Conservation (phyloP, 805 yeast species). For the Nematodospora valgi region DNA sequence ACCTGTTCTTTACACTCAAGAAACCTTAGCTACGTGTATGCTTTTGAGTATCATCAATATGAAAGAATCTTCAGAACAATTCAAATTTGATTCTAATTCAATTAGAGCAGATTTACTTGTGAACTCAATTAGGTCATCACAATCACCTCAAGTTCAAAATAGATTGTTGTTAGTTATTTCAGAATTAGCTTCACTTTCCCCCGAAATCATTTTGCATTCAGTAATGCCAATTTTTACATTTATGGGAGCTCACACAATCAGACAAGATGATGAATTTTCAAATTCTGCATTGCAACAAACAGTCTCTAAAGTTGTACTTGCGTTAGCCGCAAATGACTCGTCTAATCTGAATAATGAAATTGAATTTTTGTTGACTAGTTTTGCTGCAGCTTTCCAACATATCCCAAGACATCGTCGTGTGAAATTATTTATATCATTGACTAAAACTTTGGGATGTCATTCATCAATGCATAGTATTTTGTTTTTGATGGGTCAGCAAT, state of each 20-base stretch:
- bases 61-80: conserved; percentile 26
- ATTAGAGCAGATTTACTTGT: conserved; percentile 89
- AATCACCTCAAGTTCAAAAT: conserved; percentile 94
- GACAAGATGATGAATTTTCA: conserved; percentile 96
- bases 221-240: conserved; percentile 99
- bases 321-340: conserved; percentile 51
- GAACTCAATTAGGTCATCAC: conserved; percentile 82
- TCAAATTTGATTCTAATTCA: conserved; percentile 54
- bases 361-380: conserved; percentile 82
- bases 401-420: conserved; percentile 96
- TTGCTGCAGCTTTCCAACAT: conserved; percentile 91
- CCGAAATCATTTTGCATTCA: conserved; percentile 88
- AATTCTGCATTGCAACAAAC: conserved; percentile 91
- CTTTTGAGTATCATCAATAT: conserved; percentile 59
- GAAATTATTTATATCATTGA: conserved; percentile 72
- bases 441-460: conserved; percentile 67
- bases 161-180: conserved; percentile 80
- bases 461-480: conserved; percentile 68
- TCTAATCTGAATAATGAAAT: conserved; percentile 54
- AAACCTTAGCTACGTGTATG: conserved; percentile 85
- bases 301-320: conserved; percentile 85
- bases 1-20: conserved; percentile 89
- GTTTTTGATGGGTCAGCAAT: conserved; percentile 79
- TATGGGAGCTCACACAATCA: conserved; percentile 96
- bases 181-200: conserved; percentile 80